Evolutionary conservation across 1,139 yeast genomes (phyloP).

Genomic region (Geotrichum fermentans): DNA sequence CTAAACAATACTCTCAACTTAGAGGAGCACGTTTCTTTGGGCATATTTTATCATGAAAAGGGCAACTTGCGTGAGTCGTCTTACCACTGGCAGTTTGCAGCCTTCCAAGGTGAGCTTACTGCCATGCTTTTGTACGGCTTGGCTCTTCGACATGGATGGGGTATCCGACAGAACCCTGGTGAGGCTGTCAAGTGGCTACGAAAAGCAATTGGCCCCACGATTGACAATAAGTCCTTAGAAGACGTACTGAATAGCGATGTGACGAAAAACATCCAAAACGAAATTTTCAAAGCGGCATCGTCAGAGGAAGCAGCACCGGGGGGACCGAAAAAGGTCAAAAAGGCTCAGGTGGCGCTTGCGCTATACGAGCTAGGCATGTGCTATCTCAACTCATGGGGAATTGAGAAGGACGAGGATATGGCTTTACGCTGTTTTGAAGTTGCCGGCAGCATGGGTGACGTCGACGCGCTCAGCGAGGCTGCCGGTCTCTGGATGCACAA

Average conservation of each 20-base stretch:
- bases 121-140: slow-evolving; percentile 71
- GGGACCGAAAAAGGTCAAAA: slow-evolving; percentile 22
- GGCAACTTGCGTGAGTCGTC: slow-evolving; percentile 67
- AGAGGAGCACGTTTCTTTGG: slow-evolving; percentile 47
- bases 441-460: slow-evolving; percentile 65
- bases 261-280: not conserved
- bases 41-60: slow-evolving; percentile 49
- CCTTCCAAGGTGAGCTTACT: slow-evolving; percentile 53
- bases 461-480: slow-evolving; percentile 63
- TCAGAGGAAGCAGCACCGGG: not conserved
- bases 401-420: slow-evolving; percentile 48
- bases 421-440: slow-evolving; percentile 60
- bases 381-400: slow-evolving; percentile 58
- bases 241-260: not conserved
- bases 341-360: slow-evolving; percentile 40
- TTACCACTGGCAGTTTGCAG: slow-evolving; percentile 60
- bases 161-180: slow-evolving; percentile 54
- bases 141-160: slow-evolving; percentile 66
- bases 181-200: slow-evolving; percentile 61
- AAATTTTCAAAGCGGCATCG: not conserved
- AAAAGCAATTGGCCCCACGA: slow-evolving; percentile 39
- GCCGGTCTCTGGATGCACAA: slow-evolving; percentile 65
- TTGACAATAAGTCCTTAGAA: not conserved
- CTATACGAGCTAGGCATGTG: slow-evolving; percentile 59
- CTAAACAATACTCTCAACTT: slow-evolving; percentile 27